phyloP scores from a whole-genome alignment of 2,329 filamentous ascomycete genomes.

The Gaeumannomyces tritici region DNA sequence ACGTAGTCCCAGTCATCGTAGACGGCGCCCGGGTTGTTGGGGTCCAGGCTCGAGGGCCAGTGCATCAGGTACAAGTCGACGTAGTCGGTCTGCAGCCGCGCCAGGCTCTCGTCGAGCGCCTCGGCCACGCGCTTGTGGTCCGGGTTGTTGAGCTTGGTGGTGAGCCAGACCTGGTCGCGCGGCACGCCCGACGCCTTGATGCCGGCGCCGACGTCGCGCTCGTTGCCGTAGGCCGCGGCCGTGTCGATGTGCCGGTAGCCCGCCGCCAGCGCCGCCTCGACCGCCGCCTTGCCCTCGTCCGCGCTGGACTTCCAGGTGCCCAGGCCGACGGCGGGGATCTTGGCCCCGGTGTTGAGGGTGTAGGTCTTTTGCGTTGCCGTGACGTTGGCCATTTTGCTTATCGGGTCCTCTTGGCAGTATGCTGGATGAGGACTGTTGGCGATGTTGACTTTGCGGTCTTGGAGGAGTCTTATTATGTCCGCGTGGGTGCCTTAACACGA shows the following conservation, averaged over 20 bases:
- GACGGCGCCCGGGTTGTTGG: constrained; percentile 5
- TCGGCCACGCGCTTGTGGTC: constrained; percentile 8
- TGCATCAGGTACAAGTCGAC: constrained; percentile 10
- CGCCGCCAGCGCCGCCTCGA: constrained; percentile 4
- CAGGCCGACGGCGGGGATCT: constrained; percentile 29
- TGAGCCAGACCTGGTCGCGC: constrained; percentile 9
- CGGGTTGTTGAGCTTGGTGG: constrained; percentile 9
- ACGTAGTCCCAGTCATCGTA: constrained; percentile 4
- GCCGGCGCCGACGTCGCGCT: constrained; percentile 8
- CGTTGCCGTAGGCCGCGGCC: constrained; percentile 9
- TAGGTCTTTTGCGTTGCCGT: constrained; percentile 11
- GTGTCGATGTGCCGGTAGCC: constrained; percentile 11
- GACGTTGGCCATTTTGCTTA: neutral
- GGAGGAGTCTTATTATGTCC: neutral
- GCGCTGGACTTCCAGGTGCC: constrained; percentile 20
- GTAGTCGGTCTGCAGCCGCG: constrained; percentile 7
- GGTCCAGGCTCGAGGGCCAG: constrained; percentile 7
- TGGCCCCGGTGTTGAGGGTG: constrained; percentile 28
- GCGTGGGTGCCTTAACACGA: too few species aligned
- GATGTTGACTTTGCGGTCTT: too few species aligned
- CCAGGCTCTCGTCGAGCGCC: constrained; percentile 8
- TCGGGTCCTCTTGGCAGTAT: neutral
- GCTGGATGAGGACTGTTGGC: neutral
- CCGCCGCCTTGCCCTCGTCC: neutral
- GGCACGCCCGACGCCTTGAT: constrained; percentile 8